phyloP scores from a whole-genome alignment of 108 stramenopile genomes.

The Discostella pseudostelligera region DNA sequence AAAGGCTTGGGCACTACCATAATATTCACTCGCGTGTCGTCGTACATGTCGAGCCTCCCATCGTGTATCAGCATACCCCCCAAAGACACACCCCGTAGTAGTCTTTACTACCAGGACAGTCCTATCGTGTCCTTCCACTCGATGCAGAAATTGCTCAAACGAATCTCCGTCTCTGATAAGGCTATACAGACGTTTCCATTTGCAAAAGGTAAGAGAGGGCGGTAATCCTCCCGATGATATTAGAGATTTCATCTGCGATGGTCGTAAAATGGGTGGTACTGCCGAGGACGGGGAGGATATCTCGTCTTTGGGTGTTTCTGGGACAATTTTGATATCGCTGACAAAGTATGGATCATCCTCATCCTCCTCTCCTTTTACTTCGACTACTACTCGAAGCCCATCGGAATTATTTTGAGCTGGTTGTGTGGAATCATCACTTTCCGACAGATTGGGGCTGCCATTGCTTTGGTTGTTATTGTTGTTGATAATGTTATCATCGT shows the following conservation, averaged over 20 bases:
- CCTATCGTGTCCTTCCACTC: conserved; percentile 48
- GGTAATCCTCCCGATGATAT: conserved; percentile 66
- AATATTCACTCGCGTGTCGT: conserved; percentile 48
- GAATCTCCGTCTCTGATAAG: conserved; percentile 82
- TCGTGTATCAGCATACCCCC: conserved; percentile 76
- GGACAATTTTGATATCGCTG: conserved; percentile 33
- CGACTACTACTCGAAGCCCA: not conserved
- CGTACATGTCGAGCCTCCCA: conserved; percentile 55
- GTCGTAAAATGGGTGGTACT: conserved; percentile 25
- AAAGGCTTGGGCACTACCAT: conserved; percentile 72
- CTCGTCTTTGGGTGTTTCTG: conserved; percentile 24
- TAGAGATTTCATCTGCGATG: conserved; percentile 44
- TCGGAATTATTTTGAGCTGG: not conserved
- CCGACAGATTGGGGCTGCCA: not conserved
- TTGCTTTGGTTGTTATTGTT: not conserved
- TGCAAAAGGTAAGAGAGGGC: conserved; percentile 59
- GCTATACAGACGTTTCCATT: conserved; percentile 81
- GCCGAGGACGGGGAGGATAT: not conserved
- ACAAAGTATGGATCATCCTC: conserved; percentile 8
- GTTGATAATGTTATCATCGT: not conserved
- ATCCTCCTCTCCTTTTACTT: not conserved
- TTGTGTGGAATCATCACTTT: not conserved
- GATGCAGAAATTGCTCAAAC: conserved; percentile 73
- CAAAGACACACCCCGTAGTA: conserved; percentile 64
- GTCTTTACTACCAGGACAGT: conserved; percentile 78